Conservation (phyloP, 352 stramenopile genomes). For the Phytophthora parvispora region DNA sequence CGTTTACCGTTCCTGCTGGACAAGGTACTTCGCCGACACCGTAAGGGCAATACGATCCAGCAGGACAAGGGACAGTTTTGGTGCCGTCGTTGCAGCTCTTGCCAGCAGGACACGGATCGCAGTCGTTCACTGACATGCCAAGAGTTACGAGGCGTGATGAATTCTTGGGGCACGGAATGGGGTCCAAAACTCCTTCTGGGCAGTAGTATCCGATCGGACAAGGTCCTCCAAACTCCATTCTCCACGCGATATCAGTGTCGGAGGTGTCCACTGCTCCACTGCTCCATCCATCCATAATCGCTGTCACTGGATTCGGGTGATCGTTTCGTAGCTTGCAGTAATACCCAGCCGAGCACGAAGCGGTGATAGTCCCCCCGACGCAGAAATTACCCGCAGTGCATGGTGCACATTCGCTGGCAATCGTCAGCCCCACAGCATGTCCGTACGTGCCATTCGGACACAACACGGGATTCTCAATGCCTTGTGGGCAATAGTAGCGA, state of each 20-base stretch:
- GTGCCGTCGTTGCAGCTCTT: conserved; percentile 88
- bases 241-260: conserved; percentile 21
- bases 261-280: neutral
- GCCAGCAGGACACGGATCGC: conserved; percentile 82
- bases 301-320: conserved; percentile 53
- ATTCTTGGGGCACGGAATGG: conserved; percentile 71
- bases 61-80: conserved; percentile 68
- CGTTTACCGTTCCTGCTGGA: conserved; percentile 73
- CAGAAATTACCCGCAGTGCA: conserved; percentile 88
- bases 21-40: conserved; percentile 57
- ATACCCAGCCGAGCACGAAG: conserved; percentile 82
- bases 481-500: conserved; percentile 79
- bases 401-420: conserved; percentile 61
- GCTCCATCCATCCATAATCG: conserved; percentile 19
- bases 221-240: conserved; percentile 67
- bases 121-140: conserved; percentile 68
- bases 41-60: conserved; percentile 67
- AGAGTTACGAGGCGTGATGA: conserved; percentile 63
- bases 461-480: conserved; percentile 50
- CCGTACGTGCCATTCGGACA: conserved; percentile 89
- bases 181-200: conserved; percentile 74
- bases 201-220: conserved; percentile 86
- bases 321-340: conserved; percentile 84
- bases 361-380: conserved; percentile 73
- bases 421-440: conserved; percentile 51